These are phyloP conservation scores for Eudorina sp. DNA, from an alignment of 139 green algal genomes.

Conservation along the genomic window DNA sequence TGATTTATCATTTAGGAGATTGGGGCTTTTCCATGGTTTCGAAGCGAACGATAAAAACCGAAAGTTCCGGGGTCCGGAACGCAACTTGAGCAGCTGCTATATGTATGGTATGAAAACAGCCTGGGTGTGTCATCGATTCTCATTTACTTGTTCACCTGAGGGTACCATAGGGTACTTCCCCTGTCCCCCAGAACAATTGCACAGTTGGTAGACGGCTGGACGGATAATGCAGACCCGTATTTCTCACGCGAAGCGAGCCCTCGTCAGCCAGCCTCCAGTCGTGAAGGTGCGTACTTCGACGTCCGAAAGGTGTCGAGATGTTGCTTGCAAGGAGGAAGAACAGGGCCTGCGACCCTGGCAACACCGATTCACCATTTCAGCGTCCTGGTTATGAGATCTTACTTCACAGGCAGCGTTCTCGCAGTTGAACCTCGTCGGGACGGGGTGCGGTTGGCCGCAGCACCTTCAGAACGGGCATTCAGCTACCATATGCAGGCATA, in stretches of 20 bases:
- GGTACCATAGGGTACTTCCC: background rate
- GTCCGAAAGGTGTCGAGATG: too few species aligned
- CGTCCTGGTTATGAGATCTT: too few species aligned
- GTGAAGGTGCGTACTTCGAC: background rate
- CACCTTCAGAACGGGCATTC: too few species aligned
- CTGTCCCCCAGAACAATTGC: background rate
- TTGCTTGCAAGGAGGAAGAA: too few species aligned
- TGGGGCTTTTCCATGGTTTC: too few species aligned
- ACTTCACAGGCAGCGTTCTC: too few species aligned
- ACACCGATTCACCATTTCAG: too few species aligned
- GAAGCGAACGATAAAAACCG: background rate
- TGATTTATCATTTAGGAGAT: background rate
- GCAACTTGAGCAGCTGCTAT: background rate
- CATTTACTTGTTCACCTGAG: background rate
- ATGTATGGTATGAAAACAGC: background rate
- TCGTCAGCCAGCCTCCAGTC: background rate
- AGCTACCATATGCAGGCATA: too few species aligned
- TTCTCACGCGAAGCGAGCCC: background rate
- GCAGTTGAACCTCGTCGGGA: too few species aligned
- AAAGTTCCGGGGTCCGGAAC: background rate
- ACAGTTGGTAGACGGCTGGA: background rate
- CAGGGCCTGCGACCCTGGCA: too few species aligned
- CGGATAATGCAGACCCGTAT: background rate
- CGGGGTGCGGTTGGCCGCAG: background rate
- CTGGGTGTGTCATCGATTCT: background rate